These are phyloP conservation scores for Rosa chinensis DNA, from an alignment of 306 rosid genomes.

Conservation along the genomic window DNA sequence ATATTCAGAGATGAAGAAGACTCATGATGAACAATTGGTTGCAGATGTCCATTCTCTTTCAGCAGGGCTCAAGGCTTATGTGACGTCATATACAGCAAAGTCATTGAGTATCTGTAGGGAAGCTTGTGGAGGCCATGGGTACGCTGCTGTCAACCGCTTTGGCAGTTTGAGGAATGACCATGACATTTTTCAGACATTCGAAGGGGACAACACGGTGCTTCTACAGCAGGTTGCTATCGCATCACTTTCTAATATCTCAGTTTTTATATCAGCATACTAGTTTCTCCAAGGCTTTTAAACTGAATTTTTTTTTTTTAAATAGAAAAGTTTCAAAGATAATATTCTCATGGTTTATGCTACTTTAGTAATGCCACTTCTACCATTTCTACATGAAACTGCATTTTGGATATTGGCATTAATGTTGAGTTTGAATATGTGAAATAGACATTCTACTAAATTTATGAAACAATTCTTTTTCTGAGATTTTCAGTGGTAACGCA, in stretches of 20 bases:
- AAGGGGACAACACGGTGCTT: constrained; percentile 98
- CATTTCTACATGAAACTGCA: neutral
- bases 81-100: constrained; percentile 86
- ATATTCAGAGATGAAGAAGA: constrained; percentile 79
- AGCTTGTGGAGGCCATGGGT: constrained; percentile 99
- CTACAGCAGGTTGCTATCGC: constrained; percentile 75
- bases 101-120: constrained; percentile 93
- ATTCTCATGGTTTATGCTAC: neutral
- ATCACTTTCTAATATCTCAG: constrained; percentile 9
- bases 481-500: constrained; percentile 34
- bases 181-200: constrained; percentile 97
- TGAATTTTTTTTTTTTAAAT: neutral
- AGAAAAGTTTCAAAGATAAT: neutral
- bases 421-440: neutral
- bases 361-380: neutral
- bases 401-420: neutral
- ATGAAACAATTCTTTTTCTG: constrained; percentile 1
- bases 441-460: neutral
- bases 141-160: constrained; percentile 91
- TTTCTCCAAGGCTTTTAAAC: neutral
- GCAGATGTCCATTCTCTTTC: constrained; percentile 91
- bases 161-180: constrained; percentile 93
- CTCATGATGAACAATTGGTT: constrained; percentile 73
- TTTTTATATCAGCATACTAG: neutral
- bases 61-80: constrained; percentile 90